Conservation (phyloP, 2,329 filamentous ascomycete species). For the Proliferodiscus dingleyae region DNA sequence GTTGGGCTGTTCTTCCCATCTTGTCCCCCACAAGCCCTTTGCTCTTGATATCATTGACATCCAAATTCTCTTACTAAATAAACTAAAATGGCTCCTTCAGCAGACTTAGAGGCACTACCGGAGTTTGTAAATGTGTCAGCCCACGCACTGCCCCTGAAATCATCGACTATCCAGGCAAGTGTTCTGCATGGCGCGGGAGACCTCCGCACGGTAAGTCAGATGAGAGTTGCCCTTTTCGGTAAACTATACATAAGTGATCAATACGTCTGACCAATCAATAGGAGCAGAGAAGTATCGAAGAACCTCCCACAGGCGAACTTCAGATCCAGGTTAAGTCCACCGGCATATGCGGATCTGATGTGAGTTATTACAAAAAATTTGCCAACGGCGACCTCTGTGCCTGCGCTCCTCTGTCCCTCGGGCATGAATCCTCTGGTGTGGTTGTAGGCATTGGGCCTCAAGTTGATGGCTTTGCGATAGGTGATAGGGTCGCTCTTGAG, state of each 20-base stretch:
- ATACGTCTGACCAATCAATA: slow-evolving; percentile 26
- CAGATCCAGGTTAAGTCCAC: slow-evolving; percentile 62
- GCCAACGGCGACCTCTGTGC: slow-evolving; percentile 66
- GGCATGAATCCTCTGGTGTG: slow-evolving; percentile 58
- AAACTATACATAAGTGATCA: background rate
- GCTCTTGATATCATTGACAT: slow-evolving; percentile 5
- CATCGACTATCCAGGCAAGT: slow-evolving; percentile 42
- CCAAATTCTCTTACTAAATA: slow-evolving; percentile 1
- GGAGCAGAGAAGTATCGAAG: slow-evolving; percentile 45
- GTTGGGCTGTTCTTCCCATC: slow-evolving; percentile 1
- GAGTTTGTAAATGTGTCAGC: slow-evolving; percentile 1
- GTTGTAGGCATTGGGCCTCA: slow-evolving; percentile 51
- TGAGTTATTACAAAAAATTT: slow-evolving; percentile 68
- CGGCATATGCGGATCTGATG: slow-evolving; percentile 65
- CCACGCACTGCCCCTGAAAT: slow-evolving; percentile 1
- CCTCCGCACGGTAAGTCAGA: slow-evolving; percentile 48
- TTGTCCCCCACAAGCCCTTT: slow-evolving; percentile 15
- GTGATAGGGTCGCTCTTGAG: slow-evolving; percentile 66
- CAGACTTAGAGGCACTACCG: slow-evolving; percentile 10
- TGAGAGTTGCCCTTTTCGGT: slow-evolving; percentile 4
- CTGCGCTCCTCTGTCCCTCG: slow-evolving; percentile 58
- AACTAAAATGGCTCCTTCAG: slow-evolving; percentile 21
- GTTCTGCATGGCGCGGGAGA: slow-evolving; percentile 54
- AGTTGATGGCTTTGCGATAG: slow-evolving; percentile 47
- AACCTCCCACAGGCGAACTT: slow-evolving; percentile 46